Conservation (phyloP, 306 rosid genomes). For the Trichosanthes truncata region DNA sequence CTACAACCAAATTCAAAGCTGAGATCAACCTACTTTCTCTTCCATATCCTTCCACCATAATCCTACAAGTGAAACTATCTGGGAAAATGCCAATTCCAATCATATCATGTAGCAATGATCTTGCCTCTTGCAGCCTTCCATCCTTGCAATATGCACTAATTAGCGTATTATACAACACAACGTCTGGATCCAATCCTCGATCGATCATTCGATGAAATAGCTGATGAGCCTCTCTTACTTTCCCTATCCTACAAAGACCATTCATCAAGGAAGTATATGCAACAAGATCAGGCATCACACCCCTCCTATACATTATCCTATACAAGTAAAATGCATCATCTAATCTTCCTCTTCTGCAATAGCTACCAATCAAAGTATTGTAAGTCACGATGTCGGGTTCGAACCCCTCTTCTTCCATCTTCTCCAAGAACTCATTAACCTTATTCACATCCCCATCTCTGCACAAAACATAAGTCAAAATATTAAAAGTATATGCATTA, state of each 20-base stretch:
- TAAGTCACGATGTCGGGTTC: slow-evolving; percentile 74
- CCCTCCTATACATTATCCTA: slow-evolving; percentile 73
- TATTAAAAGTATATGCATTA: slow-evolving; percentile 64
- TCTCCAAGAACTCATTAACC: slow-evolving; percentile 67
- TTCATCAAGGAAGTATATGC: slow-evolving; percentile 65
- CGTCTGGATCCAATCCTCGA: slow-evolving; percentile 57
- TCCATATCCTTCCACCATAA: slow-evolving; percentile 53
- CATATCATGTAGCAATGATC: slow-evolving; percentile 59
- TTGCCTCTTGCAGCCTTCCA: slow-evolving; percentile 46
- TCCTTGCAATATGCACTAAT: slow-evolving; percentile 55
- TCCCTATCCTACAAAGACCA: slow-evolving; percentile 70
- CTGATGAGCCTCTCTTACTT: slow-evolving; percentile 74
- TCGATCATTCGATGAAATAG: slow-evolving; percentile 76
- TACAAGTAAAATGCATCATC: slow-evolving; percentile 68
- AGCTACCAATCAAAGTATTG: slow-evolving; percentile 63
- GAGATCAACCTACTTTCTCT: slow-evolving; percentile 53
- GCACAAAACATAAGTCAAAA: slow-evolving; percentile 67
- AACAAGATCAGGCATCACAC: slow-evolving; percentile 64
- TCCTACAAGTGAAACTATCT: slow-evolving; percentile 47
- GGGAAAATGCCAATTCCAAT: slow-evolving; percentile 47
- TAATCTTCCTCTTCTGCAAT: slow-evolving; percentile 63
- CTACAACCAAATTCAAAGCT: slow-evolving; percentile 64
- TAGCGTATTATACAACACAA: slow-evolving; percentile 58
- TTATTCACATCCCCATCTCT: slow-evolving; percentile 48
- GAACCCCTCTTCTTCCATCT: slow-evolving; percentile 91